Conservation (phyloP, 306 rosid genomes). For the Vachellia collinsii region DNA sequence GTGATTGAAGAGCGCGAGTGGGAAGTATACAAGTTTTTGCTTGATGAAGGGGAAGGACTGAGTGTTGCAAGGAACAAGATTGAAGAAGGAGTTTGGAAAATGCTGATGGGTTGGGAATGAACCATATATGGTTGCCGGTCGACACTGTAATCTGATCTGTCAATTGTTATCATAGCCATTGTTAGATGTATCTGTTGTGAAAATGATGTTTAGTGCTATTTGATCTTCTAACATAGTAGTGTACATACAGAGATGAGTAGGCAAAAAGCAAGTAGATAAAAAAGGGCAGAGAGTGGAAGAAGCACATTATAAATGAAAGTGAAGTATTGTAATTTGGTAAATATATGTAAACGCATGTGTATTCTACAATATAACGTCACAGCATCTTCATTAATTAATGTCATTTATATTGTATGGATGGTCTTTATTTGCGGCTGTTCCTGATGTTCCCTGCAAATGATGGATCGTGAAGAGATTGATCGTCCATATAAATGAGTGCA, state of each 20-base stretch:
- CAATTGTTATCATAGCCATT: slow-evolving; percentile 11
- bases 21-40: slow-evolving; percentile 90
- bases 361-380: too few species aligned
- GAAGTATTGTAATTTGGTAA: slow-evolving; percentile 13
- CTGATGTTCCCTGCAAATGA: not conserved
- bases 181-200: slow-evolving; percentile 25
- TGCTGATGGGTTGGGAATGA: slow-evolving; percentile 94
- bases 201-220: not conserved
- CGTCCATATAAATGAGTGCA: not conserved
- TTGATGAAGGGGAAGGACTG: slow-evolving; percentile 76
- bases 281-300: slow-evolving; percentile 1
- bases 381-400: not conserved
- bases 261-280: slow-evolving; percentile 22
- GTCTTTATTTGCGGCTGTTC: not conserved
- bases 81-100: slow-evolving; percentile 79
- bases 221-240: slow-evolving; percentile 29
- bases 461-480: not conserved
- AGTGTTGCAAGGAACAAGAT: slow-evolving; percentile 58
- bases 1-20: slow-evolving; percentile 78
- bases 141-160: slow-evolving; percentile 22
- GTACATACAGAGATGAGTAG: slow-evolving; percentile 36
- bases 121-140: slow-evolving; percentile 24
- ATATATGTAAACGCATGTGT: not conserved
- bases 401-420: not conserved
- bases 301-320: not conserved